phyloP scores from a whole-genome alignment of 257 asterid genomes.

The Petunia secreta region DNA sequence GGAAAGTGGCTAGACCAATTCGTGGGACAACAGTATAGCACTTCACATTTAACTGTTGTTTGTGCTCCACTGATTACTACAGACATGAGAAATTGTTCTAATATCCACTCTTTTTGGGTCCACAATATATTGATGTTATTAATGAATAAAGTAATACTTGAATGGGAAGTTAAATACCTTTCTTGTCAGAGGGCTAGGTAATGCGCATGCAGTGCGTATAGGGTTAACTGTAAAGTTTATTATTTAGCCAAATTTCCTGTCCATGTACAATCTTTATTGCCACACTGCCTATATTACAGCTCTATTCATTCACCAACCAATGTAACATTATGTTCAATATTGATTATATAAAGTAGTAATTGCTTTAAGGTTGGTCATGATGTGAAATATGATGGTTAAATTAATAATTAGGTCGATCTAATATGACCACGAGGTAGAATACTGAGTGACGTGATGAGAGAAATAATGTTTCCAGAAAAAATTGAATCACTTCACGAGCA shows the following conservation, averaged over 20 bases:
- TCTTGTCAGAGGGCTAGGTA: not conserved
- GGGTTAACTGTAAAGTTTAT: not conserved
- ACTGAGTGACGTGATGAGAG: too few relatives aligned
- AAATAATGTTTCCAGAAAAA: not conserved
- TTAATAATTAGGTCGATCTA: not conserved
- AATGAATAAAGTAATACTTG: conserved; percentile 9
- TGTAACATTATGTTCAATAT: not conserved
- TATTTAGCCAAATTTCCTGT: conserved; percentile 26
- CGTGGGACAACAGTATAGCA: not conserved
- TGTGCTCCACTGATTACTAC: conserved; percentile 19
- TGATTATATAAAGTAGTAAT: not conserved
- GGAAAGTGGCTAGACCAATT: conserved; percentile 3
- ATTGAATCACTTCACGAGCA: not conserved
- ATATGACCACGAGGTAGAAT: not conserved
- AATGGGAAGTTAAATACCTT: not conserved
- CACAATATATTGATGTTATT: not conserved
- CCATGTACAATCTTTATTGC: conserved; percentile 20
- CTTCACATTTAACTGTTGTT: conserved; percentile 7
- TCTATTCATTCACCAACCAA: conserved; percentile 19
- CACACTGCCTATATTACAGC: conserved; percentile 25
- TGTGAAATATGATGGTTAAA: conserved; percentile 20
- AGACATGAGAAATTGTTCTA: not conserved
- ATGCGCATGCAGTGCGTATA: not conserved
- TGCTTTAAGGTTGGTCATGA: conserved; percentile 25
- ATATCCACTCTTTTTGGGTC: not conserved